These are phyloP conservation scores for Metschnikowia cubensis DNA, from an alignment of 805 yeast species.

Conservation along the genomic window DNA sequence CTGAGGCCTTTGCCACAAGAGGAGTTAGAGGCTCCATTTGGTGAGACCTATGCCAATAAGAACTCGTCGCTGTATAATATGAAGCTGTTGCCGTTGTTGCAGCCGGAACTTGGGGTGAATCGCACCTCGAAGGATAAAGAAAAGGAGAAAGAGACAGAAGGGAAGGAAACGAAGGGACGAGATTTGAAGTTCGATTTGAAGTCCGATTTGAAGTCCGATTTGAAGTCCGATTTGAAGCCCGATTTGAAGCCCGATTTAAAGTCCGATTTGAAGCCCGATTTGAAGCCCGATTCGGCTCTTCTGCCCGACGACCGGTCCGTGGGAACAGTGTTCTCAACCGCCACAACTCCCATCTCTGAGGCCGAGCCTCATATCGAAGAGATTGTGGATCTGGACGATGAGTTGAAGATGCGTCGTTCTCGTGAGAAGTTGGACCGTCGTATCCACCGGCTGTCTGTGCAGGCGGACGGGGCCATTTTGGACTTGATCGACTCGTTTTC, in stretches of 20 bases:
- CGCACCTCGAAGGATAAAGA: not conserved
- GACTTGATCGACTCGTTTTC: slow-evolving; percentile 20
- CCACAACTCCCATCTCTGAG: not conserved
- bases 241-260: not conserved
- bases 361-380: slow-evolving; percentile 32
- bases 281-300: not conserved
- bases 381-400: slow-evolving; percentile 39
- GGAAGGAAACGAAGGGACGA: no score
- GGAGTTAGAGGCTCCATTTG: slow-evolving; percentile 36
- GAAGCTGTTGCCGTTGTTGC: slow-evolving; percentile 12
- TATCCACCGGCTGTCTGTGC: slow-evolving; percentile 7
- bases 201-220: not conserved
- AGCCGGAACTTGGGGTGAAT: not conserved
- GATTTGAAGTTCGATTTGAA: not conserved
- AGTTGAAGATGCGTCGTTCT: slow-evolving; percentile 18
- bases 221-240: no score
- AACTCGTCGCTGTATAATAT: slow-evolving; percentile 11
- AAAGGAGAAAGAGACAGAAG: not conserved
- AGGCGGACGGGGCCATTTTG: slow-evolving; percentile 18
- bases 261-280: not conserved
- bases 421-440: slow-evolving; percentile 16
- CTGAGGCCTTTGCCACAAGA: slow-evolving; percentile 15
- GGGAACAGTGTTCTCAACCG: not conserved
- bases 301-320: slow-evolving; percentile 1
- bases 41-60: slow-evolving; percentile 26